Base-by-base conservation (phyloP, 495 filamentous ascomycete species). In the Aspergillus leporis region DNA sequence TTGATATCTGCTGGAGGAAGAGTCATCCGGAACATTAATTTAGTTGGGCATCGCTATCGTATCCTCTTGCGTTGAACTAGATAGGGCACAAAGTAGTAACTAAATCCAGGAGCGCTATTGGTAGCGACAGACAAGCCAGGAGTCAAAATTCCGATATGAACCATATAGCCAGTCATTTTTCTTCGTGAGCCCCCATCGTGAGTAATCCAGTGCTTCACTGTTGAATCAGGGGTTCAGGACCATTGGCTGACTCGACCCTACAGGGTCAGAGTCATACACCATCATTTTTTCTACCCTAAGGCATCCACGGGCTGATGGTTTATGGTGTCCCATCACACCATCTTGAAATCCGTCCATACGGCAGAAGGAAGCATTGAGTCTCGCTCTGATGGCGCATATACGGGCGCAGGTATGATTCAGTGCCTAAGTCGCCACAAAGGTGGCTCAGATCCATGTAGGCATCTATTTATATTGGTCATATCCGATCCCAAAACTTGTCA, bases 41-140 rank as follows among this genome's bases (percentile, higher is more conserved):
- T 61, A 47, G 47, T 61, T 57, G 49, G 59, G 59, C 59, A 61
- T 55, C 59, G 52, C 53, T 41, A 45, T 38, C 21, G 18, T 51
- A n/a, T 21, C 28, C 34, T 56, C 53, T 30, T 32, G 21, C n/a
- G n/a, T 14, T 45, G n/a, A 18, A 21, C 41, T 45, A 14, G 3
- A 45, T 45, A 45, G 41, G 53, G 50, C 52, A 34, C 38, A 10
- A 43, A 48, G 25, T 10, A 36, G 47, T 36, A 21, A 38, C 45
- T 10, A 47, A 40, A 23, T 54, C 19, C 9, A 14, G 30, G 50
- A 30, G 21, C 25, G 19, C 51, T 46, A 28, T 41, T 18, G 43
- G 40, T 47, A 53, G 46, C 52, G 51, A 56, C 53, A 56, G 38
- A 41, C 22, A 21, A 21, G 14, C 50, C 18, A 16, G 32, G 32